Evolutionary conservation across 257 asterid species (phyloP).

Genomic region (Verbena officinalis): DNA sequence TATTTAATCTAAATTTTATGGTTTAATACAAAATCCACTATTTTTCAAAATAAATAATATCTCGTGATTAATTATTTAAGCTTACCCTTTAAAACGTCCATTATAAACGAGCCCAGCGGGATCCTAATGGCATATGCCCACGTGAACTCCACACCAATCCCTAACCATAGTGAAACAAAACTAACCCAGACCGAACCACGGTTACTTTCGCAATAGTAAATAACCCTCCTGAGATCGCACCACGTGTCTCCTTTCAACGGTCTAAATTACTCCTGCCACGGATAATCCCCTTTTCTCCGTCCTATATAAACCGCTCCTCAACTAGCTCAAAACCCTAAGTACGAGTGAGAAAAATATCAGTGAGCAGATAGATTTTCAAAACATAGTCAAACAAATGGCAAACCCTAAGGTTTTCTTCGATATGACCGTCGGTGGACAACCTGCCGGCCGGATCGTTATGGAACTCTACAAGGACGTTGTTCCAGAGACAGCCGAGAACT

Average conservation of each 20-base stretch:
- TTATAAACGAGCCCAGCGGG: constrained; percentile 18
- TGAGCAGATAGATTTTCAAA: not conserved
- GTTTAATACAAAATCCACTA: too few relatives aligned
- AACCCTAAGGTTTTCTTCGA: constrained; percentile 78
- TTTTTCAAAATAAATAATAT: too few relatives aligned
- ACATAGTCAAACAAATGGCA: constrained; percentile 32
- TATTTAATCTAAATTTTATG: too few relatives aligned
- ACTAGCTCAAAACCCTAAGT: constrained; percentile 36
- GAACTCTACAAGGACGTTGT: constrained; percentile 62
- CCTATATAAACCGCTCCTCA: constrained; percentile 43
- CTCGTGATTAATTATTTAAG: too few relatives aligned
- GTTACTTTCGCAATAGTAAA: constrained; percentile 4
- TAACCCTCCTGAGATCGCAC: constrained; percentile 17
- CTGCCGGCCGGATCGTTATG: constrained; percentile 66
- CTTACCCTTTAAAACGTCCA: not conserved
- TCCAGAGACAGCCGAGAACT: constrained; percentile 66
- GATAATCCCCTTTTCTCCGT: constrained; percentile 27
- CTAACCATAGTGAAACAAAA: constrained; percentile 35
- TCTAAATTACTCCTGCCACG: constrained; percentile 10
- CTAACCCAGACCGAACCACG: constrained; percentile 16
- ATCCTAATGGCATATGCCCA: constrained; percentile 35
- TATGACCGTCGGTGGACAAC: constrained; percentile 60
- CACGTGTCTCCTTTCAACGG: constrained; percentile 46
- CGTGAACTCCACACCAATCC: constrained; percentile 33
- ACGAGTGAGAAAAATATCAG: constrained; percentile 11